phyloP scores from a whole-genome alignment of 148 eudicot species.

The Mesembryanthemum crystallinum region DNA sequence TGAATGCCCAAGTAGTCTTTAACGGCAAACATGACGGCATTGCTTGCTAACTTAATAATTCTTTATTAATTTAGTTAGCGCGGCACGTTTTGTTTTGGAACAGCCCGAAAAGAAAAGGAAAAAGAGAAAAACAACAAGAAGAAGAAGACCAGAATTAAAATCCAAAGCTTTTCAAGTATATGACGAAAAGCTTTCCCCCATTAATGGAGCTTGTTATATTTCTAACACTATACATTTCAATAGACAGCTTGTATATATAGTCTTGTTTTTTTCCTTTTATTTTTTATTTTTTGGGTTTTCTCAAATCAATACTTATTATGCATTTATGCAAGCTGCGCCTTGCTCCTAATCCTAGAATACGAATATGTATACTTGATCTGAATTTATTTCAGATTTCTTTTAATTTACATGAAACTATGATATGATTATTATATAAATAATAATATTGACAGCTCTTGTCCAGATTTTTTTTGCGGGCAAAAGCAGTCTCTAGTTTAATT shows the following conservation, averaged over 20 bases:
- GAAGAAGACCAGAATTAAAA: neutral
- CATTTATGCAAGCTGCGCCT: no score
- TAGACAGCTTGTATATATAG: neutral
- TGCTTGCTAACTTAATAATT: neutral
- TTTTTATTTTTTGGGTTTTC: no score
- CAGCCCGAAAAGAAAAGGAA: neutral
- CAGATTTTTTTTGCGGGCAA: no score
- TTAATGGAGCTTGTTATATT: neutral
- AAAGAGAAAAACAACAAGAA: neutral
- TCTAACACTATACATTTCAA: neutral
- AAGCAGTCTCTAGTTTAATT: no score
- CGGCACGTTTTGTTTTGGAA: neutral
- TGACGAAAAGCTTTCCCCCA: no score
- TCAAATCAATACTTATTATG: no score
- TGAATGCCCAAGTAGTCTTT: conserved; percentile 34
- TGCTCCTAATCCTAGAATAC: no score
- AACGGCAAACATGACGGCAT: conserved; percentile 33
- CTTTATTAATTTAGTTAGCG: neutral
- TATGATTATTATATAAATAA: no score
- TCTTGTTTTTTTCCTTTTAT: neutral
- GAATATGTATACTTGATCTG: no score
- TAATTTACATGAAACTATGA: no score
- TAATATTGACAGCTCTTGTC: no score
- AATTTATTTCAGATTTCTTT: no score
- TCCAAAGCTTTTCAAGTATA: neutral